Conservation (phyloP, 2,329 filamentous ascomycete species). For the Hyphodiscus sp. region DNA sequence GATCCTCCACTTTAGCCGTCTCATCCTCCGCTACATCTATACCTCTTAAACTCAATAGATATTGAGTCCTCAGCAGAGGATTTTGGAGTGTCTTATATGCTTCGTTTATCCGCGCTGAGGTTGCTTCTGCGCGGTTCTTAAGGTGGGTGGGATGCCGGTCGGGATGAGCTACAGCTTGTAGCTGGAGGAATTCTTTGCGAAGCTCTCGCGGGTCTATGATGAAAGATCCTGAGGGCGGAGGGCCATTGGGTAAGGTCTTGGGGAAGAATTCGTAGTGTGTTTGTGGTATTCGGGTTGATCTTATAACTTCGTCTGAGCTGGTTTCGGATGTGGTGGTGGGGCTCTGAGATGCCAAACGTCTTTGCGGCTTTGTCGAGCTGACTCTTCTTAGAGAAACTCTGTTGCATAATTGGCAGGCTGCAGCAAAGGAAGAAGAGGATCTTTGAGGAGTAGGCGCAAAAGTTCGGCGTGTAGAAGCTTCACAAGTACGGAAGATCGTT, state of each 20-base stretch:
- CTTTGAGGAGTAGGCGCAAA: not conserved
- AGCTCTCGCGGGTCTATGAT: constrained; percentile 62
- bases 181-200: constrained; percentile 76
- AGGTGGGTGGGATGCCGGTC: constrained; percentile 47
- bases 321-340: not conserved
- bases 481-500: not conserved
- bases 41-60: constrained; percentile 65
- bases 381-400: not conserved
- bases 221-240: constrained; percentile 74
- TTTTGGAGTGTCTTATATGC: constrained; percentile 80
- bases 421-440: not conserved
- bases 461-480: not conserved
- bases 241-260: constrained; percentile 64
- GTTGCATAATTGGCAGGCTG: not conserved
- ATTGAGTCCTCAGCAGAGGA: constrained; percentile 80
- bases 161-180: constrained; percentile 73
- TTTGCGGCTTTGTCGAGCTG: not conserved
- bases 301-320: not conserved
- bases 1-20: constrained; percentile 59
- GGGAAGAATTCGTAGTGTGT: constrained; percentile 91
- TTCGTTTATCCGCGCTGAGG: constrained; percentile 81
- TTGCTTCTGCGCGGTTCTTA: constrained; percentile 61
- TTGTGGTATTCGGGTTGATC: constrained; percentile 18
- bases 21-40: constrained; percentile 79
- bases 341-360: not conserved